Base-by-base conservation (phyloP, 305 asterid genomes). In the Fraxinus xanthoxyloides region DNA sequence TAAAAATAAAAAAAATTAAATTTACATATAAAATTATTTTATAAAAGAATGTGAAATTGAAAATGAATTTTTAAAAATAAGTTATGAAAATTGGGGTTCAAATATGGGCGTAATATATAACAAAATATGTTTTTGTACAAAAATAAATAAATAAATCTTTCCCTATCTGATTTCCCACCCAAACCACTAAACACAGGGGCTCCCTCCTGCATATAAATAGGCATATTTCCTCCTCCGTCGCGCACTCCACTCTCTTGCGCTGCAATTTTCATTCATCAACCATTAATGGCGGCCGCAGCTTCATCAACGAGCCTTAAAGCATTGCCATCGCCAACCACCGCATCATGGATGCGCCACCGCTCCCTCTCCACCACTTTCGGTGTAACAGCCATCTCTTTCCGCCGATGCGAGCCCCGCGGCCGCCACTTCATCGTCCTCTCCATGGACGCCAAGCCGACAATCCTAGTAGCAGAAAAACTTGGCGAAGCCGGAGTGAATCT, bases 371-470 rank as follows among this genome's bases (percentile, higher is more conserved):
- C 90, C 72, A 59, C 88, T 24, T 89, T 89, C 82, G 87, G 90
- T 81, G 24, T 86, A 77, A 61, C 86, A 85, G 26, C 81, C 76
- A 59, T 90, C 65, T 85, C 95, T 74, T 23, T 85, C 72, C 72
- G 38, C 75, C 80, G 86, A 80, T 43, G 80, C 24, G 83, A 82
- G 79, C 77, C 76, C 79, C 81, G 36, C 79, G 83, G 72, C 83
- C 79, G 76, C 74, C 89, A 93, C 17, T 91, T 95, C 76, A 81
- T 90, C 32, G 91, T 93, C 38, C 86, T 87, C 31, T 85, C 97
- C 40, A 86, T 95, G 97, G 97, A 93, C 77, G 92, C 95, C 48
- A 93, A 93, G 79, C 99, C 99, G 61, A 95, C 99, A 7, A 88
- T 95, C 84, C 92, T 95, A 40, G 99, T 95, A 0, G 92, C 98